phyloP scores from a whole-genome alignment of 2,329 filamentous ascomycete genomes.

The Corinectria fuckeliana region DNA sequence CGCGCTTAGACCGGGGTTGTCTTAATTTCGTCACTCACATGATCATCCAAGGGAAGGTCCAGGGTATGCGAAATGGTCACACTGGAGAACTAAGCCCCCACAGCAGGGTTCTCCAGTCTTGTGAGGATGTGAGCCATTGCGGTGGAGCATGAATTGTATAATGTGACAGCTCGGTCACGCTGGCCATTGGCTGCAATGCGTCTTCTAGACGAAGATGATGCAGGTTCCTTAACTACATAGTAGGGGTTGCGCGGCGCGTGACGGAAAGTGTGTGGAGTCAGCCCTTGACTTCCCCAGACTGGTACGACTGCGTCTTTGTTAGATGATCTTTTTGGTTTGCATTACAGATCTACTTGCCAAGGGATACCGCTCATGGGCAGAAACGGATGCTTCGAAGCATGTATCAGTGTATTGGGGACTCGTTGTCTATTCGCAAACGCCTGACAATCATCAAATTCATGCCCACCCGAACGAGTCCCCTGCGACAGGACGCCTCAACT shows the following conservation, averaged over 20 bases:
- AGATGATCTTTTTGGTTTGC: background rate
- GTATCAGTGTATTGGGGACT: background rate
- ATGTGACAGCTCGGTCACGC: conserved; percentile 1
- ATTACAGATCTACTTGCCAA: background rate
- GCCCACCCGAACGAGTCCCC: background rate
- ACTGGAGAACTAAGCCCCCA: conserved; percentile 2
- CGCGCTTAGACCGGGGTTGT: background rate
- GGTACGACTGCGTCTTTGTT: background rate
- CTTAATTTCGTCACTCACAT: conserved; percentile 3
- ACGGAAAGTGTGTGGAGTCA: background rate
- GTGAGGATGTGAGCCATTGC: conserved; percentile 1
- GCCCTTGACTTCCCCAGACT: background rate
- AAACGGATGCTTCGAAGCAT: background rate
- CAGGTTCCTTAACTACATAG: conserved; percentile 1
- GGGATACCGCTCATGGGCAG: background rate
- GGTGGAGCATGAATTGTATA: conserved; percentile 3
- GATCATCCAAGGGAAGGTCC: background rate
- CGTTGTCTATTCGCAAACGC: background rate
- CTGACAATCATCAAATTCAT: conserved; percentile 11
- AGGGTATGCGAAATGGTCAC: conserved; percentile 17
- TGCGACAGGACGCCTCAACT: no score
- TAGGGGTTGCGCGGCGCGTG: background rate
- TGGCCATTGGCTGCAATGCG: background rate
- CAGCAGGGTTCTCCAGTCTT: conserved; percentile 14
- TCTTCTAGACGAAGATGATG: background rate